Conservation (phyloP, 75 land plant species). For the Gnetum montanum region DNA sequence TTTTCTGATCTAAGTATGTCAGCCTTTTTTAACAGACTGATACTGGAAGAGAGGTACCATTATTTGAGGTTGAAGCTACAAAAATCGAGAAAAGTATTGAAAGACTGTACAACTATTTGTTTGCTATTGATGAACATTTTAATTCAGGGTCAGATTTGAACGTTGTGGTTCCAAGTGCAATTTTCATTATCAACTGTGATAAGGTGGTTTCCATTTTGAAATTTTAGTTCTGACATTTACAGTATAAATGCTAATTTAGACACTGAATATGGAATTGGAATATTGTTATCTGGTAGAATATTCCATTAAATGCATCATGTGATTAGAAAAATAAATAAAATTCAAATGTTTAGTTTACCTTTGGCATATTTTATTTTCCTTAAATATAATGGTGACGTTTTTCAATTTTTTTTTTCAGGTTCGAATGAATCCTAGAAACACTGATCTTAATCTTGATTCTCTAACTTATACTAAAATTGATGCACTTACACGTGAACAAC, state of each 20-base stretch:
- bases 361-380: no score
- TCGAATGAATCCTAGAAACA: constrained; percentile 86
- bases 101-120: constrained; percentile 66
- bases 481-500: constrained; percentile 59
- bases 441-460: constrained; percentile 41
- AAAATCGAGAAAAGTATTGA: constrained; percentile 67
- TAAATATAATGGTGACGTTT: no score
- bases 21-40: no score
- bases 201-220: constrained; percentile 41
- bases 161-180: constrained; percentile 64
- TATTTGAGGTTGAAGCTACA: constrained; percentile 88
- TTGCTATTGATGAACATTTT: constrained; percentile 51
- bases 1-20: no score
- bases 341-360: neutral
- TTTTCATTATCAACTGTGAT: constrained; percentile 87
- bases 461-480: constrained; percentile 34
- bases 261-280: no score
- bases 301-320: no score
- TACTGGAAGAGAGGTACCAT: constrained; percentile 77
- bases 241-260: neutral
- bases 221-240: no score
- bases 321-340: no score
- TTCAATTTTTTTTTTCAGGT: constrained; percentile 68
- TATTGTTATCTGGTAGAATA: no score
- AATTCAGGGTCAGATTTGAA: constrained; percentile 39